These are phyloP conservation scores for thale cress (Arabidopsis thaliana) DNA, from an alignment of 345 rosid species.

Conservation along the genomic window TAIR10.1 NC_003076.8:15400001-15400500, in stretches of 20 bases:
- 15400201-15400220: conserved; percentile 71
- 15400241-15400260: conserved; percentile 3
- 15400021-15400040: neutral
- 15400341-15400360: conserved; percentile 65
- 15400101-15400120: conserved; percentile 96
- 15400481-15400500: conserved; percentile 64
- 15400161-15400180: conserved; percentile 82
- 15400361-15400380: conserved; percentile 74
- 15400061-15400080: neutral
- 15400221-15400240: conserved; percentile 31
- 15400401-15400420: conserved; percentile 62
- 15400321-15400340: conserved; percentile 82
- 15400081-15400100: conserved; percentile 50
- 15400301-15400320: conserved; percentile 99
- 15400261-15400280: neutral
- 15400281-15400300: conserved; percentile 14
- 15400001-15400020: conserved; percentile 11
- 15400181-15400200: conserved; percentile 92
- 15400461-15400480: conserved; percentile 92
- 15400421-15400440: conserved; percentile 82
- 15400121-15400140: conserved; percentile 69
- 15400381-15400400: conserved; percentile 13
- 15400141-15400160: conserved; percentile 64
- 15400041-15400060: neutral
- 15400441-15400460: conserved; percentile 76